Conservation (phyloP, 805 yeast genomes). For the Pichia californica region DNA sequence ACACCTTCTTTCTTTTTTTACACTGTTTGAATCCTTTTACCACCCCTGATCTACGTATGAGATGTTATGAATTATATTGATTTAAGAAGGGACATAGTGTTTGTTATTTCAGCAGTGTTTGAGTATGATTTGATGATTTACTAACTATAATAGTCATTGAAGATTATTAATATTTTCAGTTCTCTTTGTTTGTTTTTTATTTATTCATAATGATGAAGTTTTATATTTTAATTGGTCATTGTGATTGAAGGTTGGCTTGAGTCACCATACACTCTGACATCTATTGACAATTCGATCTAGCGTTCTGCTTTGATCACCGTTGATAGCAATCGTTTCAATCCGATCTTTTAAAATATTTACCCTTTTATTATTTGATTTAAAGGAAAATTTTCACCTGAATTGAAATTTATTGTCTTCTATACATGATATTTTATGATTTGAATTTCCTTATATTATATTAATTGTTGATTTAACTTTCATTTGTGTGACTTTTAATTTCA, state of each 20-base stretch:
- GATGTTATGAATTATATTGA: not conserved
- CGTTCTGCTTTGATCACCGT: conserved; percentile 15
- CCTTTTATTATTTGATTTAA: too few species aligned
- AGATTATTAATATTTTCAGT: not conserved
- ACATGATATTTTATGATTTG: not conserved
- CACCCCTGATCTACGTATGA: conserved; percentile 7
- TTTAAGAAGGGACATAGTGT: not conserved
- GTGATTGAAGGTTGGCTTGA: conserved; percentile 11
- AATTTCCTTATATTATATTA: not conserved
- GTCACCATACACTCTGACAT: conserved; percentile 13
- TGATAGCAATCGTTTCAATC: conserved; percentile 11
- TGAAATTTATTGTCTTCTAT: not conserved
- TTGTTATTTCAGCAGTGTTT: not conserved
- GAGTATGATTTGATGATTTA: not conserved
- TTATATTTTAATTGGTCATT: not conserved
- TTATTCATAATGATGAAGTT: too few species aligned
- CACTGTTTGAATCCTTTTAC: not conserved
- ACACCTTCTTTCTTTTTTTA: too few species aligned
- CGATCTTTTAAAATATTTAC: not conserved
- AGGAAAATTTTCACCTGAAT: too few species aligned
- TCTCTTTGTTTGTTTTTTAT: too few species aligned
- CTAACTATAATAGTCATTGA: too few species aligned
- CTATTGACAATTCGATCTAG: conserved; percentile 10
- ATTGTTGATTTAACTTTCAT: not conserved
- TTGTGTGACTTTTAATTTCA: not conserved